A percentile compares a stretch with the other conserved stretches of the same genome.
Conservation (phyloP, 208 protist species). For the Phytomonas francai region DNA sequence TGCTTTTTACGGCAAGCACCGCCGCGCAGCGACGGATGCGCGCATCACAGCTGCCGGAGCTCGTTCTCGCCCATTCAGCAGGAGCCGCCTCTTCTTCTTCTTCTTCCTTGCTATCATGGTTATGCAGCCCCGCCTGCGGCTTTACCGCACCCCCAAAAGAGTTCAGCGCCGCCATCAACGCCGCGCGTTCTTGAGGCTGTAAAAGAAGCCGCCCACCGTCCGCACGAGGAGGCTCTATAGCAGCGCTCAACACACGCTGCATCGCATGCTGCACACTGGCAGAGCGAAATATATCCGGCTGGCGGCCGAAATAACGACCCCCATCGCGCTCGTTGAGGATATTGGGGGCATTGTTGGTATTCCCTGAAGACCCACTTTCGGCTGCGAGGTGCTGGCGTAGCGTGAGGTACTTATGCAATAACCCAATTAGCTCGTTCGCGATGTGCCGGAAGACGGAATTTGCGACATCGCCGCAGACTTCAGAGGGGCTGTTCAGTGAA, state of each 20-base stretch:
- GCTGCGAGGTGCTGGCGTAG: slow-evolving; percentile 32
- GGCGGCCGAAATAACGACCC: not conserved
- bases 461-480: no score
- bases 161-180: slow-evolving; percentile 22
- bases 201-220: not conserved
- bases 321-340: no score
- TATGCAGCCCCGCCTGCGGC: no score
- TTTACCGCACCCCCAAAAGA: slow-evolving; percentile 28
- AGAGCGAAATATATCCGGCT: slow-evolving; percentile 32
- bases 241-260: slow-evolving; percentile 50
- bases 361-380: no score
- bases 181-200: not conserved
- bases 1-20: slow-evolving; percentile 11
- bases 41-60: not conserved
- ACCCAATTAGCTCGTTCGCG: slow-evolving; percentile 21
- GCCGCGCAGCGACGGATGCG: slow-evolving; percentile 11
- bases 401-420: slow-evolving; percentile 43
- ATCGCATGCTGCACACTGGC: slow-evolving; percentile 40
- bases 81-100: not conserved
- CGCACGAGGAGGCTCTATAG: slow-evolving; percentile 8
- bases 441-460: not conserved
- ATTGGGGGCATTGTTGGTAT: no score
- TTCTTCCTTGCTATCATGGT: not conserved
- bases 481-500: no score
- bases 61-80: not conserved